Evolutionary conservation across 1,284 basidiomycete genomes (phyloP), one percentile per base, ranked within the genome.

Genomic region (Neonothopanus nambi): DNA sequence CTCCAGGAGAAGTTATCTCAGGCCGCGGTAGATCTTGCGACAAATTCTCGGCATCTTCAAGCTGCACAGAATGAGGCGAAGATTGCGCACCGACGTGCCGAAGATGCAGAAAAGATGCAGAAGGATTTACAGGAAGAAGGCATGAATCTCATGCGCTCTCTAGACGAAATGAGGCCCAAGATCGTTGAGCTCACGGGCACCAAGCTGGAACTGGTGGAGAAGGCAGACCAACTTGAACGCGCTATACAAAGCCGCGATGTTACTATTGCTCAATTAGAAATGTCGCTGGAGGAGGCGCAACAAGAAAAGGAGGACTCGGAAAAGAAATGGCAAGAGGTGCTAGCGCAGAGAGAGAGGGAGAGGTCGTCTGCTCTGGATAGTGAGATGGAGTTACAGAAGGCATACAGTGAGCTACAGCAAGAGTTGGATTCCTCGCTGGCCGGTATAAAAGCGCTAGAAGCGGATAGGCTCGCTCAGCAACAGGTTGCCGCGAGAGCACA

Each of bases 91-190:
- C 76, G 83, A 44, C 85, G 87, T 6, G 85, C 82, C 8, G 86
- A 90, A 43, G 86, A 87, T 60, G 86, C 87, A 0, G 89, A 91
- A 68, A 76, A 73, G 58, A 82, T 72, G 3, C 87, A 89, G 62
- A 78, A 79, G 62, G 83, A 81, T 59, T 74, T 92, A 11, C 89
- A 91, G 61, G 71, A 74, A 0, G 89, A 92, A 68, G 89, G 89
- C 20, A 81, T 80, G 21, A 77, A 75, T 46, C 76, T 92, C 26
- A 81, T 92, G 82, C 80, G 77, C 33, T 84, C 85, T n/a, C 70
- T 92, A 51, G 84, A 91, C 57, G 89, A 92, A 69, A 87, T 91
- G 84, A 80, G 87, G n/a, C 82, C 88, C 24, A 91, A 91, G 73
- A 83, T 90, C 57, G 83, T 91, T 12, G 86, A 91, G 66, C 74